A percentile compares a stretch with the other conserved stretches of the same genome.
These are phyloP conservation scores for Vitis cinerea DNA, from an alignment of 164 flowering plant genomes.

Conservation along the genomic window DNA sequence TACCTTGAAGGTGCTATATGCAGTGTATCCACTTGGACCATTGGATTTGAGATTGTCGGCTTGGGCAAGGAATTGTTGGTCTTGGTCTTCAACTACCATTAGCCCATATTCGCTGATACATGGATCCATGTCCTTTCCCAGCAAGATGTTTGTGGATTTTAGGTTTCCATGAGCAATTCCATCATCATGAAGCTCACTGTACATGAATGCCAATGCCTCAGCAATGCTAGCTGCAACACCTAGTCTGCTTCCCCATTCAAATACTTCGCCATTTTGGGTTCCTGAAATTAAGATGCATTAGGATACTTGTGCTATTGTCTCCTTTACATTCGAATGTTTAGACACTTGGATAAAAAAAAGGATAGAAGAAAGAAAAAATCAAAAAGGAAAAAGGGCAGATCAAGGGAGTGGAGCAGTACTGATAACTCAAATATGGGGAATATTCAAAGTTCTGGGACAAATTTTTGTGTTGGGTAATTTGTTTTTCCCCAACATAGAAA, in stretches of 20 bases:
- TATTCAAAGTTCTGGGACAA: too few relatives aligned
- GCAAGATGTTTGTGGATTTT: slow-evolving; percentile 67
- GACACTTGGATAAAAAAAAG: neutral
- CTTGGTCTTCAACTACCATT: slow-evolving; percentile 31
- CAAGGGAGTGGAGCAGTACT: too few relatives aligned
- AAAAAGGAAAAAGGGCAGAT: too few relatives aligned
- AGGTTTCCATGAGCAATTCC: slow-evolving; percentile 68
- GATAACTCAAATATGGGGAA: too few relatives aligned
- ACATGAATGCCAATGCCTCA: slow-evolving; percentile 56
- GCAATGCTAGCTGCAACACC: slow-evolving; percentile 42
- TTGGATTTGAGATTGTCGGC: slow-evolving; percentile 9
- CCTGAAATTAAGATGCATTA: slow-evolving; percentile 28
- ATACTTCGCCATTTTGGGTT: slow-evolving; percentile 28
- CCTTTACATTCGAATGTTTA: neutral
- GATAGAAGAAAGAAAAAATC: too few relatives aligned
- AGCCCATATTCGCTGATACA: slow-evolving; percentile 65
- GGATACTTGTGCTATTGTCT: neutral
- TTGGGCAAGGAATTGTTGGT: slow-evolving; percentile 16
- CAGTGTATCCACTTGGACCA: neutral
- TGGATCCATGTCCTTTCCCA: slow-evolving; percentile 48
- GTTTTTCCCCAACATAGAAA: too few relatives aligned
- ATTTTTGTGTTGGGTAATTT: too few relatives aligned
- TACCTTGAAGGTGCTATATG: slow-evolving; percentile 28
- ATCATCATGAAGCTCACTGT: slow-evolving; percentile 34
- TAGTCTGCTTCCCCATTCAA: slow-evolving; percentile 67